phyloP scores from a whole-genome alignment of 352 stramenopile genomes.

The Globisporangium megalacanthum region DNA sequence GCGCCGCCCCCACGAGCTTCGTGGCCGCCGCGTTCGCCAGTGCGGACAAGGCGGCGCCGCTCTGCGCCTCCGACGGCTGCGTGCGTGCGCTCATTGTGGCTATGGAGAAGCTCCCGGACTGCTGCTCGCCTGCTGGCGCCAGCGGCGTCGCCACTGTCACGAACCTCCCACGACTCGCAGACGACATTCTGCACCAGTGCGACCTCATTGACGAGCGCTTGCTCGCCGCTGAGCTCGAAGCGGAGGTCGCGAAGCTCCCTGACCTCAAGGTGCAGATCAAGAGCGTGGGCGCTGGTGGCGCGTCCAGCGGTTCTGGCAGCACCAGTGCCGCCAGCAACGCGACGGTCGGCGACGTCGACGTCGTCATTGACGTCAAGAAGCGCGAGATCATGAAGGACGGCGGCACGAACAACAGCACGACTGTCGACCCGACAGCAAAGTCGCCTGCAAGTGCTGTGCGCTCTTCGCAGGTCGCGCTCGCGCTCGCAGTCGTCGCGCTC shows the following conservation, averaged over 20 bases:
- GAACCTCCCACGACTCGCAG: constrained; percentile 18
- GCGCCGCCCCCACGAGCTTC: constrained; percentile 10
- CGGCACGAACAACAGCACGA: constrained; percentile 4
- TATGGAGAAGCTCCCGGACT: constrained; percentile 24
- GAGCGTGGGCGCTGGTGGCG: constrained; percentile 3
- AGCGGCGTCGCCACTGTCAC: constrained; percentile 6
- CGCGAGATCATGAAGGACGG: constrained; percentile 30
- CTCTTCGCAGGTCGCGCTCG: constrained; percentile 5
- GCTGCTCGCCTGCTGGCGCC: constrained; percentile 12
- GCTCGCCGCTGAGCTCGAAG: constrained; percentile 12
- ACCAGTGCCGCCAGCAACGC: not conserved
- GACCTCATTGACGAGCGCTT: constrained; percentile 15
- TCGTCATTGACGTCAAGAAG: constrained; percentile 44
- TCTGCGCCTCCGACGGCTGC: constrained; percentile 17
- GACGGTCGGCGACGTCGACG: constrained; percentile 18
- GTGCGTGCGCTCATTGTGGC: constrained; percentile 18
- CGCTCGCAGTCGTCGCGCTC: constrained; percentile 3
- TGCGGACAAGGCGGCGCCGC: constrained; percentile 2
- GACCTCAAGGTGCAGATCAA: constrained; percentile 25
- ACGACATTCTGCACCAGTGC: constrained; percentile 23
- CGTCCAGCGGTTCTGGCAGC: constrained; percentile 1
- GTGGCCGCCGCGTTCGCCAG: constrained; percentile 11
- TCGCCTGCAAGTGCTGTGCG: not conserved
- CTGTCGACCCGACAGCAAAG: constrained; percentile 2
- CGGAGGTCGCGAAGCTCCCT: constrained; percentile 16